phyloP scores from a whole-genome alignment of 129 eudicot genomes.

The Oenanthe sinensis region DNA sequence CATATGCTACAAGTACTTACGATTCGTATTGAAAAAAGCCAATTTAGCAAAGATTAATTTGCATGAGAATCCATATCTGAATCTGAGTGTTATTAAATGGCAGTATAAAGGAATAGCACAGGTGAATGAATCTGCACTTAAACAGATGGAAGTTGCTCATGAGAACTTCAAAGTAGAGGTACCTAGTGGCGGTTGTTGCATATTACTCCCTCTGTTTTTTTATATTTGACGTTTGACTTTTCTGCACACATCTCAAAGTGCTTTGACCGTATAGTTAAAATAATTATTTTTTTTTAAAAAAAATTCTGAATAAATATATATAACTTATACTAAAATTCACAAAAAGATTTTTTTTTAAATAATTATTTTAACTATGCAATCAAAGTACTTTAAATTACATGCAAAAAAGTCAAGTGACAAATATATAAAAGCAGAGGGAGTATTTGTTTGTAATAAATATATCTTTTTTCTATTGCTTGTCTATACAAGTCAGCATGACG shows the following conservation, averaged over 20 bases:
- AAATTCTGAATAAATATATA: no score
- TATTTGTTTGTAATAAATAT: background rate
- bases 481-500: background rate
- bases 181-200: background rate
- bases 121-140: constrained; percentile 75
- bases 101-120: constrained; percentile 82
- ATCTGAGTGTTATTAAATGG: background rate
- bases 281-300: no score
- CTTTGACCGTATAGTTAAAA: no score
- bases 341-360: no score
- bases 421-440: no score
- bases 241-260: no score
- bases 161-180: constrained; percentile 62
- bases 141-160: constrained; percentile 66
- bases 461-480: background rate
- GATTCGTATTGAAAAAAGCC: background rate
- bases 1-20: constrained; percentile 65
- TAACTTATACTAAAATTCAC: no score
- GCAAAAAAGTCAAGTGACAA: no score
- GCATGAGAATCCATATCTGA: background rate
- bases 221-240: no score
- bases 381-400: no score
- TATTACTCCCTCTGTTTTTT: no score
- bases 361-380: no score
- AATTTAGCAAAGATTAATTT: background rate